Percentiles rank a stretch among this genome's conserved stretches.
These are phyloP conservation scores for Alternaria sp. DNA, from an alignment of 2,329 filamentous ascomycete species.

Conservation along the genomic window DNA sequence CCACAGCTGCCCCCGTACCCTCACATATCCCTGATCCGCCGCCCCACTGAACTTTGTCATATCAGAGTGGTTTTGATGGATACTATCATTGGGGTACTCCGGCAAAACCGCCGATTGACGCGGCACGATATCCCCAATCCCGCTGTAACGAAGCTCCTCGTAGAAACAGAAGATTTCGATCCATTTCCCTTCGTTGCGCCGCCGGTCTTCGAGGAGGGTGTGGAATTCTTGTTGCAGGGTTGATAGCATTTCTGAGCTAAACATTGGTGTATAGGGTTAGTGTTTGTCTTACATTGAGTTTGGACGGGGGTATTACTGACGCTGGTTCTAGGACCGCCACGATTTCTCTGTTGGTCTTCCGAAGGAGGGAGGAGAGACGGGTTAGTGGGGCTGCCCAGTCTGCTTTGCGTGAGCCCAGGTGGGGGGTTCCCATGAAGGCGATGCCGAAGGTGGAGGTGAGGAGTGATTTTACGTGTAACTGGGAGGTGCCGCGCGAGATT, in stretches of 20 bases:
- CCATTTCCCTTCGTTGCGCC: neutral
- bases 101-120: fast-evolving
- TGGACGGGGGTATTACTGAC: too few species aligned
- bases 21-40: neutral
- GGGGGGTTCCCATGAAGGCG: neutral
- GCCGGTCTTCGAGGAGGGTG: neutral
- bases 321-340: neutral
- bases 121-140: neutral
- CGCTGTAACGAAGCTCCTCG: neutral
- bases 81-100: neutral
- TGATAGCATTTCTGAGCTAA: neutral
- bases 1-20: neutral
- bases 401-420: neutral
- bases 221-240: neutral
- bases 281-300: too few species aligned
- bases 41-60: neutral
- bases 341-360: fast-evolving
- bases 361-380: neutral
- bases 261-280: too few species aligned
- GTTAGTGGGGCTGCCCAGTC: neutral
- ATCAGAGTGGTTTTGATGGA: neutral
- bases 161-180: neutral
- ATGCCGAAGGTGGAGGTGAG: neutral
- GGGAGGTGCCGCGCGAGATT: neutral
- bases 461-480: neutral